These are phyloP conservation scores for Penicillium manginii DNA, from an alignment of 495 filamentous ascomycete species.

Conservation along the genomic window DNA sequence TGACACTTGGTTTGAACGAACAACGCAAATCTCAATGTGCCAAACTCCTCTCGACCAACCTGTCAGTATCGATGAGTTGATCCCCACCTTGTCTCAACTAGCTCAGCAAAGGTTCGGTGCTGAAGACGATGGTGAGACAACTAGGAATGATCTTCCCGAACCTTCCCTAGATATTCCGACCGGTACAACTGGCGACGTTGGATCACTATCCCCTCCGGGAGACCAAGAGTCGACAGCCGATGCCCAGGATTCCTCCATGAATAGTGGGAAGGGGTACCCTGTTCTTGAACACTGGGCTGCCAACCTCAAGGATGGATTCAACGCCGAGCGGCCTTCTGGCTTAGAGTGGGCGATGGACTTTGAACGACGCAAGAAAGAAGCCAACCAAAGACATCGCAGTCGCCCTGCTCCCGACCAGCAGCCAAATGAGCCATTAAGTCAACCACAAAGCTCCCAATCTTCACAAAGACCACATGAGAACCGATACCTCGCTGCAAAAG, in stretches of 20 bases:
- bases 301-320: conserved; percentile 33
- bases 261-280: conserved; percentile 36
- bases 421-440: conserved; percentile 1
- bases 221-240: not conserved
- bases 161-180: not conserved
- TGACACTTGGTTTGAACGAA: conserved; percentile 44
- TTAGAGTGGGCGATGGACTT: conserved; percentile 47
- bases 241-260: conserved; percentile 9
- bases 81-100: conserved; percentile 28
- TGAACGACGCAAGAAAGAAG: conserved; percentile 46
- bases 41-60: conserved; percentile 1
- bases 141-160: not conserved
- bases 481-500: conserved; percentile 44
- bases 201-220: conserved; percentile 10
- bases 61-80: conserved; percentile 5
- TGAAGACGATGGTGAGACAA: not conserved
- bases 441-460: conserved; percentile 3
- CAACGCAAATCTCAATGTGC: conserved; percentile 24
- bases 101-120: conserved; percentile 9
- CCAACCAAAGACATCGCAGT: conserved; percentile 32
- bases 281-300: conserved; percentile 48
- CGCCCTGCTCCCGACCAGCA: conserved; percentile 9
- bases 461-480: conserved; percentile 40
- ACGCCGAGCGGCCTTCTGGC: conserved; percentile 19
- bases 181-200: not conserved